Percentiles rank a stretch among this genome's conserved stretches.
Conservation (phyloP, 2,329 filamentous ascomycete species). For the Pseudogymnoascus sp. region DNA sequence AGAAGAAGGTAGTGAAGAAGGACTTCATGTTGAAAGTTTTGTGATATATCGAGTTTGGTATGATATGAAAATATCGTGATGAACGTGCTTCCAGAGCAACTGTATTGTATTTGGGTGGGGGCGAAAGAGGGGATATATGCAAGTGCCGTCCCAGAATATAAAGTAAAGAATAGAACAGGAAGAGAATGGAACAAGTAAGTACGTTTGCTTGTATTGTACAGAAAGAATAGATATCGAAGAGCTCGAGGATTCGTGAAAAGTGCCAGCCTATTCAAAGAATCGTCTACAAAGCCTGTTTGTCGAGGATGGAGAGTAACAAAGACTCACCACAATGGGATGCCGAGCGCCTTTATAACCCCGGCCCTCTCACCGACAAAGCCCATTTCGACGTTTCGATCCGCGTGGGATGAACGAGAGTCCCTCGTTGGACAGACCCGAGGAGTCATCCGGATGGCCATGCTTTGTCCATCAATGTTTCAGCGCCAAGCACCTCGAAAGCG, state of each 20-base stretch:
- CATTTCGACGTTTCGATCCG: neutral
- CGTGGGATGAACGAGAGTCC: neutral
- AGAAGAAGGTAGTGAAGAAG: neutral
- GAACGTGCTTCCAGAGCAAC: constrained; percentile 1
- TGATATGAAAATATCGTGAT: neutral
- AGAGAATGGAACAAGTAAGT: neutral
- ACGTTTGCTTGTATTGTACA: neutral
- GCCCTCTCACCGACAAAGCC: neutral
- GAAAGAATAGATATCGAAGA: neutral
- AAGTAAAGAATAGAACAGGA: neutral
- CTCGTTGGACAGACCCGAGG: neutral
- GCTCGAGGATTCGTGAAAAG: neutral
- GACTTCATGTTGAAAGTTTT: neutral
- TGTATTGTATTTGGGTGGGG: neutral
- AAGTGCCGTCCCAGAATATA: neutral
- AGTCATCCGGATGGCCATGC: neutral
- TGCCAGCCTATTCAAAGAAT: constrained; percentile 2
- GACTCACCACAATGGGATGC: neutral
- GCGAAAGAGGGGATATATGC: neutral
- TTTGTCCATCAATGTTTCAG: neutral
- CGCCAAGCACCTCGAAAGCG: neutral
- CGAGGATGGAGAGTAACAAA: neutral
- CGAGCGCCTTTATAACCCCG: neutral
- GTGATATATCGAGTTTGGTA: neutral
- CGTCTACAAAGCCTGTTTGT: neutral